Percentiles rank a stretch among this genome's conserved stretches.
Evolutionary conservation across 345 rosid genomes (phyloP).

Genomic region (Fremontodendron californicum): DNA sequence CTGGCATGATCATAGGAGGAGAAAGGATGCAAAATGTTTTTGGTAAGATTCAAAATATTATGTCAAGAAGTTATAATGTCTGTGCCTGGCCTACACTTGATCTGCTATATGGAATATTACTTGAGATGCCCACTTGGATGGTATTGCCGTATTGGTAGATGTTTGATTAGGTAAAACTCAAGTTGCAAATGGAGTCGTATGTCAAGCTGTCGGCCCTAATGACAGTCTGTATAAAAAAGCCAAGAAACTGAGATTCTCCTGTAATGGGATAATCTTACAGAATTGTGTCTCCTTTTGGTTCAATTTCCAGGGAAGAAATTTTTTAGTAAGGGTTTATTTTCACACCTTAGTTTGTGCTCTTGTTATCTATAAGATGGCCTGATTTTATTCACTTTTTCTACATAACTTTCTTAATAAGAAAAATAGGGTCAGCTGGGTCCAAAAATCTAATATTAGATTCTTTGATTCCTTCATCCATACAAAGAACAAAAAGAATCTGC

Average conservation of each 20-base stretch:
- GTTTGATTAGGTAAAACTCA: neutral
- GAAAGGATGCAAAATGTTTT: too few species aligned
- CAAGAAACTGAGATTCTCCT: conserved; percentile 22
- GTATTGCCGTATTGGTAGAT: neutral
- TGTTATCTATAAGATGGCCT: conserved; percentile 6
- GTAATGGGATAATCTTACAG: conserved; percentile 26
- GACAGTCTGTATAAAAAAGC: conserved; percentile 16
- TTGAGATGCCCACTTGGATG: neutral
- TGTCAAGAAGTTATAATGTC: too few species aligned
- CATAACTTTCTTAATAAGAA: conserved; percentile 16
- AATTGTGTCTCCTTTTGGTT: conserved; percentile 17
- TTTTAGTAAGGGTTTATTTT: neutral
- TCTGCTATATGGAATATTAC: too few species aligned
- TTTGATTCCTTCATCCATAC: conserved; percentile 66
- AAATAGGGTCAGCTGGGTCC: conserved; percentile 17
- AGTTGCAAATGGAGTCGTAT: neutral
- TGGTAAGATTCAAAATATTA: too few species aligned
- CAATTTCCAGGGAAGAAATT: neutral
- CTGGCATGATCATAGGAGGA: too few species aligned
- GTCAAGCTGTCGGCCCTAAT: conserved; percentile 10
- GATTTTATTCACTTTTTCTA: conserved; percentile 42
- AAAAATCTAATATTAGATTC: conserved; percentile 61
- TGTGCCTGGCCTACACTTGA: too few species aligned
- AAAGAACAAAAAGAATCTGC: conserved; percentile 78
- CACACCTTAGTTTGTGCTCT: conserved; percentile 8